phyloP scores from a whole-genome alignment of 169 alveolate species.

The Cryptosporidium sp. region DNA sequence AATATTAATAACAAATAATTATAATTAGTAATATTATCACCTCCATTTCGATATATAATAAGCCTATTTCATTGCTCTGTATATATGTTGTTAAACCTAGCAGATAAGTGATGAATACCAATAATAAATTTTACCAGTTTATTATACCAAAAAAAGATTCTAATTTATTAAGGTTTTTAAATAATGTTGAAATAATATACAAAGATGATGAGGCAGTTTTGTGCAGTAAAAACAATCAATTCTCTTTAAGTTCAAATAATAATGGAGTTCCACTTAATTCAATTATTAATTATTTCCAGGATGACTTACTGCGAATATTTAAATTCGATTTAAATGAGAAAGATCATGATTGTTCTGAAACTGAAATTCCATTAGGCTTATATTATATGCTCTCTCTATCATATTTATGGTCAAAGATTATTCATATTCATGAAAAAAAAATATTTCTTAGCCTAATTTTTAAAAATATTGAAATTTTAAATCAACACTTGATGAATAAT shows the following conservation, averaged over 20 bases:
- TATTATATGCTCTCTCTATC: conserved; percentile 21
- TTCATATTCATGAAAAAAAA: conserved; percentile 15
- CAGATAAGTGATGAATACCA: not conserved
- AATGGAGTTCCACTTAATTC: not conserved
- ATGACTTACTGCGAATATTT: not conserved
- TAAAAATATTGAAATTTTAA: not conserved
- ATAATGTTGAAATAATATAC: not conserved
- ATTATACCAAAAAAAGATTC: conserved; percentile 45
- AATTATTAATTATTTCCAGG: conserved; percentile 1
- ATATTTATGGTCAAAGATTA: conserved; percentile 37
- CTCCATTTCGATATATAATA: not conserved
- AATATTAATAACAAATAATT: not conserved
- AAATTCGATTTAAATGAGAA: not conserved
- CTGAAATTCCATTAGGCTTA: conserved; percentile 9
- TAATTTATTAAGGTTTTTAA: conserved; percentile 11
- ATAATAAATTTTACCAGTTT: not conserved
- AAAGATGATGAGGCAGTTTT: conserved; percentile 23
- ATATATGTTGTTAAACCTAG: not conserved
- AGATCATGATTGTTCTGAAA: not conserved
- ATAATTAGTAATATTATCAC: not conserved
- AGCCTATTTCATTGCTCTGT: not conserved
- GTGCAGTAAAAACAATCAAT: not conserved
- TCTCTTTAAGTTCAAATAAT: not conserved
- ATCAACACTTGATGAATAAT: not conserved
- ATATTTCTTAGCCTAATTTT: conserved; percentile 8